A percentile compares a stretch with the other conserved stretches of the same genome.
Conservation (phyloP, 208 protist genomes). For the Lotmaria passim region DNA sequence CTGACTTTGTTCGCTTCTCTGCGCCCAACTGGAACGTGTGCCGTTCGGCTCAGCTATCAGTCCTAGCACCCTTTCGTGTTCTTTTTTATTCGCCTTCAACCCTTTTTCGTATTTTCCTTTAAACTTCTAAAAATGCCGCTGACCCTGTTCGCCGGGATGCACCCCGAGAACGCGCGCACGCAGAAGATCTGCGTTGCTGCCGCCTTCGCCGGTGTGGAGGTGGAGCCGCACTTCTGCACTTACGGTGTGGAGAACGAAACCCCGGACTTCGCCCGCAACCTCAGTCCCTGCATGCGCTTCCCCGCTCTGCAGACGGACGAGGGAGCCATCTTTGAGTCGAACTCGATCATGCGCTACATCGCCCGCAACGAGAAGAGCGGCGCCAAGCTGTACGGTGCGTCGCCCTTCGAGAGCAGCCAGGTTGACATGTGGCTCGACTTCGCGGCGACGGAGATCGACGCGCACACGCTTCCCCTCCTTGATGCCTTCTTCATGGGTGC, state of each 20-base stretch:
- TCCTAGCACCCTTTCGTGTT: not conserved
- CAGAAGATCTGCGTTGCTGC: slow-evolving; percentile 75
- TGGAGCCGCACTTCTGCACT: slow-evolving; percentile 47
- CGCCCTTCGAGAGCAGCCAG: slow-evolving; percentile 71
- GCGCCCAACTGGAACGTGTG: too few relatives aligned
- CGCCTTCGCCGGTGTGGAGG: slow-evolving; percentile 60
- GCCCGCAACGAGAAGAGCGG: slow-evolving; percentile 64
- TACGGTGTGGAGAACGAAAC: slow-evolving; percentile 75
- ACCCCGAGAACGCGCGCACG: slow-evolving; percentile 52
- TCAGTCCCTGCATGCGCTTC: slow-evolving; percentile 67
- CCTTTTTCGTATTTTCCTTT: too few relatives aligned
- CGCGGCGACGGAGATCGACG: slow-evolving; percentile 63
- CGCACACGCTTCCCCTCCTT: slow-evolving; percentile 40
- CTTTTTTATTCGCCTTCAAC: too few relatives aligned
- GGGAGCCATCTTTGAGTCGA: slow-evolving; percentile 87
- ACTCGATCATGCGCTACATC: slow-evolving; percentile 86
- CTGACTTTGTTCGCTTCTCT: too few relatives aligned
- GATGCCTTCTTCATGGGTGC: slow-evolving; percentile 28
- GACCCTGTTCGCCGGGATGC: slow-evolving; percentile 30
- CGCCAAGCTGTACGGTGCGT: slow-evolving; percentile 74
- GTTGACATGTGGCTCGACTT: slow-evolving; percentile 93
- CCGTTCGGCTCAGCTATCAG: too few relatives aligned
- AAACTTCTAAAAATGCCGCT: slow-evolving; percentile 39
- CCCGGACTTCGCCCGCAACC: slow-evolving; percentile 61
- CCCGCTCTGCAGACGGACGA: slow-evolving; percentile 81